Evolutionary conservation across 495 filamentous ascomycete genomes (phyloP), one percentile per base, ranked within the genome.

Genomic region (Daldinia grandis): DNA sequence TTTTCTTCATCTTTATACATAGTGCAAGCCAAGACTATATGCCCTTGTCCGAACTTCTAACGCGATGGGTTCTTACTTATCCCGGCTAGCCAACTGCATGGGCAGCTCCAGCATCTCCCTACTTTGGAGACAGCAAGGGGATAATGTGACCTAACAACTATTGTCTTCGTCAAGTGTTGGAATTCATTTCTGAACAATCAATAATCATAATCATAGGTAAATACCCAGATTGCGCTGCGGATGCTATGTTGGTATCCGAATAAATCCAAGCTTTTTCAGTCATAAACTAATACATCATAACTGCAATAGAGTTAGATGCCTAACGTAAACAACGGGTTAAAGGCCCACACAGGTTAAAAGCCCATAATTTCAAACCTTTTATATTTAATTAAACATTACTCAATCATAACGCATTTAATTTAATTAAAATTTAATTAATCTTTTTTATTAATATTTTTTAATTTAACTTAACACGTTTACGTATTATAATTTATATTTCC

Each of bases 181-280:
- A n/a, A 49, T 21, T 49, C 44, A 24, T 51, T 28, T 51, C 49
- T 51, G 25, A 51, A 25, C 49, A 24, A 28, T 51, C 49, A 30
- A 53, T 30, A 30, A 30, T 28, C 21, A 30, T 17, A n/a, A n/a
- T n/a, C n/a, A n/a, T n/a, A n/a, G n/a, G n/a, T n/a, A 27, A 21
- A 28, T 28, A 27, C 9, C 10, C 5, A 51, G n/a, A 51, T 15
- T 5, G 17, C 9, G 15, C 24, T n/a, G 8, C 21, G 49, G 24
- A 47, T 10, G 42, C 42, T 9, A 47, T 47, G 42, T 47, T 47
- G 42, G 19, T 47, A 47, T 47, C 19, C 42, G 42, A 47, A 47
- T 21, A 47, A 21, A 9, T 47, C 17, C 17, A 14, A 21, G 42
- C 42, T 47, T 47, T 47, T 47, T 21, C n/a, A 24, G 42, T 47